phyloP scores from a whole-genome alignment of 2,329 filamentous ascomycete genomes.

The Talaromyces sp. region DNA sequence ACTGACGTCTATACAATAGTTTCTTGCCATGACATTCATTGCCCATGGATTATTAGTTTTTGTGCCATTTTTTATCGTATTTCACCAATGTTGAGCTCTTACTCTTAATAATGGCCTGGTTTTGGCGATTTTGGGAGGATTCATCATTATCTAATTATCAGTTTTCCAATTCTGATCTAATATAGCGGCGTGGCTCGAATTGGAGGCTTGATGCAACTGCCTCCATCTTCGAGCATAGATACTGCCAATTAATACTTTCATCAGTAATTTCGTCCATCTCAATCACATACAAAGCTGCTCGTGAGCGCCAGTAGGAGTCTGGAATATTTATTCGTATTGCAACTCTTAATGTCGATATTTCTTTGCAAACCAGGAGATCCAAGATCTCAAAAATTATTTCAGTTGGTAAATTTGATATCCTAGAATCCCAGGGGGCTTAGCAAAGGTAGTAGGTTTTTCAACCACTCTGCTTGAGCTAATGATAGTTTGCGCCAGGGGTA shows the following conservation, averaged over 20 bases:
- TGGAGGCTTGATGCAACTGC: neutral
- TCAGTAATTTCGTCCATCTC: conserved; percentile 1
- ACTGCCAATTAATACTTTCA: conserved; percentile 2
- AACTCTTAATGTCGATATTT: neutral
- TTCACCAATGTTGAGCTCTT: too few species aligned
- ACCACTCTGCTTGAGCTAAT: conserved; percentile 1
- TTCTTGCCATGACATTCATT: too few species aligned
- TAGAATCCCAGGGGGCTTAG: neutral
- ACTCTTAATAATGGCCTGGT: too few species aligned
- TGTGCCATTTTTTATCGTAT: too few species aligned
- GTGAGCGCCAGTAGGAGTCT: conserved; percentile 5
- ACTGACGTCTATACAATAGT: too few species aligned
- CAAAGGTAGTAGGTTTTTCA: neutral
- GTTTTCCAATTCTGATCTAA: neutral
- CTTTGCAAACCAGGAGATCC: neutral
- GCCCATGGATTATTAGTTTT: too few species aligned
- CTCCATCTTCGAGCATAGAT: neutral
- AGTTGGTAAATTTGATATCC: neutral
- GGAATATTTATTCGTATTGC: neutral
- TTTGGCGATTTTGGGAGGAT: too few species aligned
- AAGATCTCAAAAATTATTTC: conserved; percentile 1
- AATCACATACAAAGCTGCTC: neutral
- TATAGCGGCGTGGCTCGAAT: conserved; percentile 2
- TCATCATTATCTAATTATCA: too few species aligned
- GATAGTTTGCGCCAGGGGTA: neutral